Conservation (phyloP, 1,284 basidiomycete genomes). For the Trametes versicolor region DNA sequence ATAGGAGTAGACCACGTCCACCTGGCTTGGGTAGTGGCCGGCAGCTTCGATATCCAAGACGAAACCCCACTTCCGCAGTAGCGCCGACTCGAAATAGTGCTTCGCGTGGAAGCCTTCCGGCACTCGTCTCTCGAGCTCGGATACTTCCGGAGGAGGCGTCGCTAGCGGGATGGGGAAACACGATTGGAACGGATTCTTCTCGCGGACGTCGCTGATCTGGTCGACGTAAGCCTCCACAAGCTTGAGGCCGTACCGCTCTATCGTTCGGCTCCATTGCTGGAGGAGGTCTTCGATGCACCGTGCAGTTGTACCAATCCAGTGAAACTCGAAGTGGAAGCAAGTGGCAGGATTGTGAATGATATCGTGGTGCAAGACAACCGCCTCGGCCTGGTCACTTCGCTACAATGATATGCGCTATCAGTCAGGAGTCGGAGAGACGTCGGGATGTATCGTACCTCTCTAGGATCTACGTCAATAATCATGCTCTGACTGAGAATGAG, state of each 20-base stretch:
- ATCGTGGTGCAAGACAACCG: constrained; percentile 89
- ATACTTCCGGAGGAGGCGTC: constrained; percentile 75
- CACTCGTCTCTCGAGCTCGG: constrained; percentile 73
- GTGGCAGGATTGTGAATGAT: constrained; percentile 92
- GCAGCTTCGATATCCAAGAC: constrained; percentile 89
- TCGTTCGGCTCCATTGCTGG: constrained; percentile 84
- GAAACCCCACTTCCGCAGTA: constrained; percentile 82
- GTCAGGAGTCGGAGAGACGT: neutral
- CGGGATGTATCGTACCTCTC: constrained; percentile 58
- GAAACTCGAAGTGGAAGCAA: constrained; percentile 95
- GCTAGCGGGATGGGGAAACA: constrained; percentile 85
- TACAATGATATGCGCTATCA: constrained; percentile 39
- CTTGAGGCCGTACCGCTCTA: constrained; percentile 92
- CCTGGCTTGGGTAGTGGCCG: constrained; percentile 76
- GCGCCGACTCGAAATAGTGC: constrained; percentile 85
- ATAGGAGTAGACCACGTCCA: constrained; percentile 92
- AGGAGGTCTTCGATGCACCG: constrained; percentile 94
- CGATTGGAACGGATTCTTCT: constrained; percentile 89
- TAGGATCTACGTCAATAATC: constrained; percentile 87
- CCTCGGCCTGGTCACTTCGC: constrained; percentile 89
- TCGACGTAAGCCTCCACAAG: constrained; percentile 93
- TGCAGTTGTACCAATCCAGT: constrained; percentile 98
- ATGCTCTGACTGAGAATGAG: constrained; percentile 88
- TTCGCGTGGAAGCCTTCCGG: constrained; percentile 69
- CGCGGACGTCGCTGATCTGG: constrained; percentile 84